A percentile compares a stretch with the other conserved stretches of the same genome.
Conservation (phyloP, 345 rosid genomes). For the Gossypium ekmanianum region DNA sequence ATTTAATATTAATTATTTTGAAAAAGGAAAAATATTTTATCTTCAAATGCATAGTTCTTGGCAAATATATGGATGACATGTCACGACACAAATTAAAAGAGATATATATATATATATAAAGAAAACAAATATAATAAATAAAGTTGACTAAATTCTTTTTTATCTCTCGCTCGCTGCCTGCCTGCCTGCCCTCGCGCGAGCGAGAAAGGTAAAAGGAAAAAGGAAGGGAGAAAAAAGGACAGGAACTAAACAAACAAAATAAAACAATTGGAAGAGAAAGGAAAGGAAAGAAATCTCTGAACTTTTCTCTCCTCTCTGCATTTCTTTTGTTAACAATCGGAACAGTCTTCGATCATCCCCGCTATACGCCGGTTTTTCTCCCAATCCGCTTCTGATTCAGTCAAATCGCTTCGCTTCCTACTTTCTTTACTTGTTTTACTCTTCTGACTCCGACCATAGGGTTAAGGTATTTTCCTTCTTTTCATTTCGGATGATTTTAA, state of each 20-base stretch:
- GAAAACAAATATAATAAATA: neutral
- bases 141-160: neutral
- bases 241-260: neutral
- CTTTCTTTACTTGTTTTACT: conserved; percentile 20
- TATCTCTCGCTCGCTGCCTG: neutral
- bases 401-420: conserved; percentile 17
- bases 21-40: too few relatives aligned
- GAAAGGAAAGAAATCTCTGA: neutral
- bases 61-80: neutral
- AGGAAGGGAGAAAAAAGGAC: neutral
- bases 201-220: neutral
- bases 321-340: neutral
- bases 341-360: neutral
- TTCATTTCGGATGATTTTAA: neutral
- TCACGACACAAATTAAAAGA: neutral
- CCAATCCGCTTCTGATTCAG: neutral
- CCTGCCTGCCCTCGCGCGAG: neutral
- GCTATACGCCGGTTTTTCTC: neutral
- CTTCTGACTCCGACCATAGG: neutral
- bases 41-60: neutral
- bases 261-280: neutral
- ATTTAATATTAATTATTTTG: too few relatives aligned
- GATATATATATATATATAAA: neutral
- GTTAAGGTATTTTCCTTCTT: conserved; percentile 12
- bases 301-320: neutral